These are phyloP conservation scores for Fusarium austroafricanum DNA, from an alignment of 2,329 filamentous ascomycete genomes.

Conservation along the genomic window DNA sequence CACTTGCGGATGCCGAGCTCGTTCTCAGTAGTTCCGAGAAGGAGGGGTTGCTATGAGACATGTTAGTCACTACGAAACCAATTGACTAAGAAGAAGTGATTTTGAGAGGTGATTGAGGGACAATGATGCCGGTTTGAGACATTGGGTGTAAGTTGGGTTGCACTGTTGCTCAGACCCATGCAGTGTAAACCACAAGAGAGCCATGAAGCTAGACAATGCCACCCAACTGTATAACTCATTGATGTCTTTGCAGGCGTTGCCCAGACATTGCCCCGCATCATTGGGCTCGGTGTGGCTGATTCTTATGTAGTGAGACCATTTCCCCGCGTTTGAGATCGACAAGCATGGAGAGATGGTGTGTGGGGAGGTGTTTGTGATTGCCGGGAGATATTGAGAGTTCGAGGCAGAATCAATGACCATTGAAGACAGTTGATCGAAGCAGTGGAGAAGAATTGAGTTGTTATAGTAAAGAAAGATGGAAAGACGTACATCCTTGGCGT, in stretches of 20 bases:
- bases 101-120: conserved; percentile 4
- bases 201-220: conserved; percentile 16
- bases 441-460: conserved; percentile 1
- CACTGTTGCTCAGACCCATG: conserved; percentile 22
- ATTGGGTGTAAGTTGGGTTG: conserved; percentile 29
- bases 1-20: conserved; percentile 97
- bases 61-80: conserved; percentile 34
- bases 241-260: conserved; percentile 14
- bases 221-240: conserved; percentile 19
- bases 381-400: conserved; percentile 13
- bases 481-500: conserved; percentile 81
- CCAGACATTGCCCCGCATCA: conserved; percentile 40
- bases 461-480: conserved; percentile 3
- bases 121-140: conserved; percentile 16
- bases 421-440: conserved; percentile 8
- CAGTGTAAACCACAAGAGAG: conserved; percentile 28
- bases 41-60: conserved; percentile 71
- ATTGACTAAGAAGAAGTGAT: conserved; percentile 19
- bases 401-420: conserved; percentile 22
- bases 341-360: conserved; percentile 30
- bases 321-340: conserved; percentile 49
- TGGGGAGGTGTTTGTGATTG: conserved; percentile 27
- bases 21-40: conserved; percentile 97
- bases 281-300: conserved; percentile 42
- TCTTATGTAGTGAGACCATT: conserved; percentile 33